Evolutionary conservation across 352 stramenopile species (phyloP).

Genomic region (Phytophthora litchii): DNA sequence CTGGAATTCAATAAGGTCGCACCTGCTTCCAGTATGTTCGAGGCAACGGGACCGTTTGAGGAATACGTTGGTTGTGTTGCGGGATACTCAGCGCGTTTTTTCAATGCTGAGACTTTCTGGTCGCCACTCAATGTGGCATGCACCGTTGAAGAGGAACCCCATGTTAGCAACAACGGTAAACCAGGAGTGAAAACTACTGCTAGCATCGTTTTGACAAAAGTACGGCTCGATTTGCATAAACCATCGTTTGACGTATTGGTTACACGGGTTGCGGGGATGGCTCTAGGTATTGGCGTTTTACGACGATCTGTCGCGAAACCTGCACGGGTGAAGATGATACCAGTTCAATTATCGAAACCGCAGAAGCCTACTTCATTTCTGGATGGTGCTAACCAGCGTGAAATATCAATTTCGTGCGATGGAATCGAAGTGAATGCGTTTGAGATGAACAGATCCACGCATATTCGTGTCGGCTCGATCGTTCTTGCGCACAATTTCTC

Average conservation of each 20-base stretch:
- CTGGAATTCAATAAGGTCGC: constrained; percentile 21
- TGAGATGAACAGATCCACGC: constrained; percentile 41
- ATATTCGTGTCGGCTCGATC: constrained; percentile 63
- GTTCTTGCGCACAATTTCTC: constrained; percentile 33
- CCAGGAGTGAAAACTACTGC: constrained; percentile 5
- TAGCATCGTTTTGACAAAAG: constrained; percentile 36
- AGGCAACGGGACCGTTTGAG: constrained; percentile 39
- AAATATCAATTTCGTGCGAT: constrained; percentile 49
- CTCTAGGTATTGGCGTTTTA: constrained; percentile 17
- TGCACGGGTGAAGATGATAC: constrained; percentile 9
- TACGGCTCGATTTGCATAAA: constrained; percentile 40
- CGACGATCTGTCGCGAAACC: constrained; percentile 9
- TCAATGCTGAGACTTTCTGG: constrained; percentile 42
- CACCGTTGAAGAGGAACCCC: constrained; percentile 40
- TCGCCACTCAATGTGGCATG: constrained; percentile 56
- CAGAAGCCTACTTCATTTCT: background rate
- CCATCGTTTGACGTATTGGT: constrained; percentile 31
- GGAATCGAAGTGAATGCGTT: constrained; percentile 58
- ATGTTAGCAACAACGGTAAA: background rate
- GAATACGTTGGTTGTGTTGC: constrained; percentile 28
- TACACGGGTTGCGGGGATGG: constrained; percentile 15
- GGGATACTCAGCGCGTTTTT: constrained; percentile 20
- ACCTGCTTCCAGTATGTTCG: background rate
- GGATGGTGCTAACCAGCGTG: constrained; percentile 17
- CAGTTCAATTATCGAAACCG: constrained; percentile 2